These are phyloP conservation scores for Saturnispora galanensis DNA, from an alignment of 805 yeast species.

Conservation along the genomic window DNA sequence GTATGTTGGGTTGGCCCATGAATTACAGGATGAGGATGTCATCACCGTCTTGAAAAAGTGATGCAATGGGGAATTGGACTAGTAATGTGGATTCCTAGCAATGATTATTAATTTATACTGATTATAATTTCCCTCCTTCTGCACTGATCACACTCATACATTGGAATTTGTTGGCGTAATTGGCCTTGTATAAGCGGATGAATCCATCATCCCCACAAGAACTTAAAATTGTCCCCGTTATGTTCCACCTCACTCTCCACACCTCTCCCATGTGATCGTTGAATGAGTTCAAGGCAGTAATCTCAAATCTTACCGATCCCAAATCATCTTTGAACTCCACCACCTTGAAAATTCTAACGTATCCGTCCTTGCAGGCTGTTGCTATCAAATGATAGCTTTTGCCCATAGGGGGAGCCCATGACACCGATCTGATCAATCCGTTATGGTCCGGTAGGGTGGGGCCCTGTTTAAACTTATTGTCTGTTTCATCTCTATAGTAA, in stretches of 20 bases:
- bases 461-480: slow-evolving; percentile 41
- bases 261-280: slow-evolving; percentile 43
- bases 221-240: slow-evolving; percentile 85
- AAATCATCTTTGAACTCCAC: slow-evolving; percentile 30
- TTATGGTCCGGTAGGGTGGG: slow-evolving; percentile 73
- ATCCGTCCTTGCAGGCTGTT: slow-evolving; percentile 93
- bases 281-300: slow-evolving; percentile 21
- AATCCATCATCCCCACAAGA: slow-evolving; percentile 95
- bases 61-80: not conserved
- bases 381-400: slow-evolving; percentile 81
- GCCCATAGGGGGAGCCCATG: slow-evolving; percentile 98
- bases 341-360: slow-evolving; percentile 74
- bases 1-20: slow-evolving; percentile 80
- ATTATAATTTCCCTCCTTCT: slow-evolving; percentile 22
- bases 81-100: slow-evolving; percentile 17
- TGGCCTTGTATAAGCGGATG: slow-evolving; percentile 84
- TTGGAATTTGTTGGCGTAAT: slow-evolving; percentile 76
- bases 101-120: not conserved
- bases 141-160: slow-evolving; percentile 81
- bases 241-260: slow-evolving; percentile 94
- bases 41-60: slow-evolving; percentile 81
- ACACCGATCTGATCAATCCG: slow-evolving; percentile 76
- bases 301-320: slow-evolving; percentile 14
- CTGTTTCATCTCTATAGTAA: slow-evolving; percentile 42
- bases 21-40: slow-evolving; percentile 90